Evolutionary conservation across 2,329 filamentous ascomycete genomes (phyloP).

Genomic region (Hawksworthiomyces lignivorus): DNA sequence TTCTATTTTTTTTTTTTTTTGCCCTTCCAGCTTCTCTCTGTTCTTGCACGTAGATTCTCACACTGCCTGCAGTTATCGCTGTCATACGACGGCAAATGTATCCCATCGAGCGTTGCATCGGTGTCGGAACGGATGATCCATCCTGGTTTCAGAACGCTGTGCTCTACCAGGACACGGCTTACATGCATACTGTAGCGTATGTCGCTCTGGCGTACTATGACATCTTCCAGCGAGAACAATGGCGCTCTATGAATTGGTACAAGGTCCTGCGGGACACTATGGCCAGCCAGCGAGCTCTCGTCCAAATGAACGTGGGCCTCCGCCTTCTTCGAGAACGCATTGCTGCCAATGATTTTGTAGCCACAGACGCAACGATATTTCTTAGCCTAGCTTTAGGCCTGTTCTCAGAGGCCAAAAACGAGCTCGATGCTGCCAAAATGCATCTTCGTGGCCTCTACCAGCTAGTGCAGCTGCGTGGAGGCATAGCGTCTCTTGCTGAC

Average conservation of each 20-base stretch:
- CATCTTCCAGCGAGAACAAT: too few species aligned
- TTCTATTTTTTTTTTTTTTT: too few species aligned
- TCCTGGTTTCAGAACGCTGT: constrained; percentile 27
- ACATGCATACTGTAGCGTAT: neutral
- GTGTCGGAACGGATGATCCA: constrained; percentile 18
- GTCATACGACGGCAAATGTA: constrained; percentile 19
- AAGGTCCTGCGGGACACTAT: too few species aligned
- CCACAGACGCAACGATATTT: constrained; percentile 4
- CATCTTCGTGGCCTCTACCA: constrained; percentile 1
- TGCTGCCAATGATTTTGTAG: neutral
- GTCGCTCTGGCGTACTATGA: constrained; percentile 4
- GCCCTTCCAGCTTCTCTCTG: too few species aligned
- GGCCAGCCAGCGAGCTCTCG: neutral
- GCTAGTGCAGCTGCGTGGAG: neutral
- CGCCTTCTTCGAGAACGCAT: neutral
- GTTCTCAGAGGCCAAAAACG: neutral
- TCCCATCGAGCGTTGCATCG: constrained; percentile 24
- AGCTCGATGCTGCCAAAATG: constrained; percentile 1
- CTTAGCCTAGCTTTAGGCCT: neutral
- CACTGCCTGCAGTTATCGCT: constrained; percentile 27
- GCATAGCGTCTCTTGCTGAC: neutral
- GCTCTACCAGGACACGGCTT: neutral
- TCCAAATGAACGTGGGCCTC: neutral
- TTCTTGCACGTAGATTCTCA: too few species aligned
- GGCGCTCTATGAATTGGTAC: too few species aligned